A percentile compares a stretch with the other conserved stretches of the same genome.
phyloP scores from a whole-genome alignment of 768 basidiomycete genomes.

The Lactarius hatsudake region DNA sequence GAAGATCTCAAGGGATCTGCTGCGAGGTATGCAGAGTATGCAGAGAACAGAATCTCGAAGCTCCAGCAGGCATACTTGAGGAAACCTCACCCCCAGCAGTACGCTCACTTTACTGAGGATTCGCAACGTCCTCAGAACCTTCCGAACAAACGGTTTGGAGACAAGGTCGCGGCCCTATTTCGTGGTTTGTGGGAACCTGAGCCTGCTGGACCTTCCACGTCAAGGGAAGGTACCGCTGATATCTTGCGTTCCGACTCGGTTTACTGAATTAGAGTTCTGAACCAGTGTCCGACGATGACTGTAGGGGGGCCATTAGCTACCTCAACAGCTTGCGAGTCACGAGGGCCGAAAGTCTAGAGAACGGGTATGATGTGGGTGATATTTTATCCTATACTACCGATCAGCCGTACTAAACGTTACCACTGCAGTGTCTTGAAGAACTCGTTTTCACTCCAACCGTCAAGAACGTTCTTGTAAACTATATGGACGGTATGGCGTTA shows the following conservation, averaged over 20 bases:
- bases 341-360: not conserved
- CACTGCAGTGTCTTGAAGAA: not conserved
- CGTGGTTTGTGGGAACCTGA: not conserved
- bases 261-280: not conserved
- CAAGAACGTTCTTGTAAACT: not conserved
- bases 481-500: not conserved
- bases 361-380: not conserved
- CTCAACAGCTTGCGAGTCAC: not conserved
- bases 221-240: not conserved
- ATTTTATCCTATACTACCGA: not conserved
- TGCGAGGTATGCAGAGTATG: not conserved
- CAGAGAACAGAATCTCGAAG: not conserved
- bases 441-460: not conserved
- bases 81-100: not conserved
- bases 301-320: not conserved
- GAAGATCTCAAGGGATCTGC: not conserved
- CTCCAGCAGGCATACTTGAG: not conserved
- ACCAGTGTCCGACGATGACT: not conserved
- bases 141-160: not conserved
- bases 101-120: not conserved
- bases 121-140: not conserved
- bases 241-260: not conserved
- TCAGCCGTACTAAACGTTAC: not conserved
- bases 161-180: too few relatives aligned
- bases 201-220: too few relatives aligned